A percentile compares a stretch with the other conserved stretches of the same genome.
These are phyloP conservation scores for Wickerhamomyces kurtzmanii DNA, from an alignment of 805 yeast species.

Conservation along the genomic window DNA sequence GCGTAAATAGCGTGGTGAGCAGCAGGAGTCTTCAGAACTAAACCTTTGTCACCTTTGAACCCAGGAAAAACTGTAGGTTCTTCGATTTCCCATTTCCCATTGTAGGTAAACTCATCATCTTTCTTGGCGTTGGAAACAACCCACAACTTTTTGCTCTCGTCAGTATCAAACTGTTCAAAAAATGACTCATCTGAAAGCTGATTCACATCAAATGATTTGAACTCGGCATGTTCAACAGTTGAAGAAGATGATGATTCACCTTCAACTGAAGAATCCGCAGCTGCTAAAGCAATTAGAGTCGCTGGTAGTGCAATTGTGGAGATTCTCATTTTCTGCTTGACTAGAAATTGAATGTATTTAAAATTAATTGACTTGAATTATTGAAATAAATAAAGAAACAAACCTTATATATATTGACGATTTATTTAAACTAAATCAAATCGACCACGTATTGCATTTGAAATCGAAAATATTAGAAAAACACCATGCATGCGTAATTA, in stretches of 20 bases:
- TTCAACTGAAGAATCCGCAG: constrained; percentile 4
- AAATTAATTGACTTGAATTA: neutral
- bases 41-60: constrained; percentile 57
- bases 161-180: constrained; percentile 54
- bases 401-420: too few relatives aligned
- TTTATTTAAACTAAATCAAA: too few relatives aligned
- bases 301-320: constrained; percentile 13
- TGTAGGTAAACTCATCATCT: constrained; percentile 47
- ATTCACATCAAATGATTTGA: constrained; percentile 24
- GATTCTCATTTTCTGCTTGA: constrained; percentile 10
- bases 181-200: constrained; percentile 33
- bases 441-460: too few relatives aligned
- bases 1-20: constrained; percentile 78
- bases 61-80: constrained; percentile 51
- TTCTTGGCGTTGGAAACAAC: constrained; percentile 45
- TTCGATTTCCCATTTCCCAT: constrained; percentile 71
- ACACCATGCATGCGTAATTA: too few relatives aligned
- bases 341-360: neutral
- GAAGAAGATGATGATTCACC: constrained; percentile 3
- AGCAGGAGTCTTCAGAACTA: constrained; percentile 67
- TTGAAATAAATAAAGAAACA: too few relatives aligned
- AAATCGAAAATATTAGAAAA: too few relatives aligned
- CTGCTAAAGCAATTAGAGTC: constrained; percentile 12
- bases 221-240: constrained; percentile 21
- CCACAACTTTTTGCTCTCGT: constrained; percentile 37